Conservation (phyloP, 2,329 filamentous ascomycete species). For the Cladosporium sp. region DNA sequence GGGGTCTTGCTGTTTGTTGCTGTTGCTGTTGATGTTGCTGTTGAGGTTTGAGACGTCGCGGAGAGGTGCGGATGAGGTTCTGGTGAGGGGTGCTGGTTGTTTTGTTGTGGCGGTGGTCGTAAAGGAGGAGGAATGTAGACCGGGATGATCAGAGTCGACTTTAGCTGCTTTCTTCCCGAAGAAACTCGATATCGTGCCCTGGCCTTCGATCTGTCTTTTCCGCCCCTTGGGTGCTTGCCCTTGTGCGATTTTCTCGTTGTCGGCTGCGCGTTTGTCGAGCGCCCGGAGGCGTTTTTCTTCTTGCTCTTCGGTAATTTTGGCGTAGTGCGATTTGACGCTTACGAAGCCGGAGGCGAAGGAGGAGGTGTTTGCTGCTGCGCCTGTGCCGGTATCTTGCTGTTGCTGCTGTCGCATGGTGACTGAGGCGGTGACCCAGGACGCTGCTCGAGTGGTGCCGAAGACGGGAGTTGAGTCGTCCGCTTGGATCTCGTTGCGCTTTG, state of each 20-base stretch:
- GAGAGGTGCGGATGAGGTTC: constrained; percentile 18
- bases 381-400: not conserved
- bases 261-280: not conserved
- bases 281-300: constrained; percentile 21
- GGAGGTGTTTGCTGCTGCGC: not conserved
- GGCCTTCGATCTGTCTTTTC: constrained; percentile 41
- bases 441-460: constrained; percentile 17
- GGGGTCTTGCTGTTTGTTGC: no score
- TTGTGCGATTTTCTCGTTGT: constrained; percentile 9
- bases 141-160: not conserved
- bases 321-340: constrained; percentile 36
- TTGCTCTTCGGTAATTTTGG: constrained; percentile 33
- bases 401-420: constrained; percentile 1
- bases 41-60: constrained; percentile 32
- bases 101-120: not conserved
- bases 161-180: constrained; percentile 35
- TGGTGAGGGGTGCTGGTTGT: not conserved
- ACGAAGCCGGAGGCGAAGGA: constrained; percentile 24
- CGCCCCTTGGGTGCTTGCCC: constrained; percentile 27
- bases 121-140: no score
- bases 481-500: constrained; percentile 35
- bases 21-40: not conserved
- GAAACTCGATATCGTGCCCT: constrained; percentile 51
- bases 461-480: constrained; percentile 6
- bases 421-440: constrained; percentile 10